Base-by-base conservation (phyloP, 768 basidiomycete genomes). In the Suillus hirtellus region DNA sequence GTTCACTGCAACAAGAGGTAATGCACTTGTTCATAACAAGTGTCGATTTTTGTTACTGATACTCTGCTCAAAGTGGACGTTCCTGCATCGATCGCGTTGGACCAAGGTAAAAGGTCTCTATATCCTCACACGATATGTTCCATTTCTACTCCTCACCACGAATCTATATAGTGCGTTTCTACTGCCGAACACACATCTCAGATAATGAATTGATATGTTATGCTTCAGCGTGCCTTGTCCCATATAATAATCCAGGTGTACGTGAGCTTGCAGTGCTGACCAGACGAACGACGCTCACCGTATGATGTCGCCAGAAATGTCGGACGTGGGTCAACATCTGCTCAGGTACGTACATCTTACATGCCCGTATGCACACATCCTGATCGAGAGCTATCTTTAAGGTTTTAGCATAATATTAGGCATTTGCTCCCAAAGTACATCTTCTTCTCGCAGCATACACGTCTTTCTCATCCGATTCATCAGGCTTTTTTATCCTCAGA, bases 141-240 rank as follows among this genome's bases (percentile, higher is more conserved):
- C 54, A 15, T 55, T 55, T 19, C 54, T 55, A n/a, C 54, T 55
- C 11, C 37, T 55, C 35, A 8, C 1, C 14, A 21, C 21, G n/a
- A 37, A 55, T 55, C 14, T 55, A n/a, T 55, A 55, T 38, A 21
- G 54, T 55, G 54, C 21, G 54, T 38, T 54, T n/a, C 37, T 9
- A 8, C 35, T 14, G 21, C n/a, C 11, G 35, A 37, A 35, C 35
- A 37, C 7, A 55, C 1, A 6, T 31, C 2, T 35, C 35, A 37
- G 35, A 10, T 37, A 9, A 55, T 37, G 11, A 54, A 35, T 24
- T 55, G n/a, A 37, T 35, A 55, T 55, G n/a, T 15, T 0, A 6
- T 24, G 4, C 37, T 38, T 24, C 37, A 55, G 54, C 37, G 21
- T 38, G 37, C 54, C 15, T 21, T 21, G 8, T 38, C 19, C 10